phyloP scores from a whole-genome alignment of 495 filamentous ascomycete genomes.

The Penicillium diatomitis region DNA sequence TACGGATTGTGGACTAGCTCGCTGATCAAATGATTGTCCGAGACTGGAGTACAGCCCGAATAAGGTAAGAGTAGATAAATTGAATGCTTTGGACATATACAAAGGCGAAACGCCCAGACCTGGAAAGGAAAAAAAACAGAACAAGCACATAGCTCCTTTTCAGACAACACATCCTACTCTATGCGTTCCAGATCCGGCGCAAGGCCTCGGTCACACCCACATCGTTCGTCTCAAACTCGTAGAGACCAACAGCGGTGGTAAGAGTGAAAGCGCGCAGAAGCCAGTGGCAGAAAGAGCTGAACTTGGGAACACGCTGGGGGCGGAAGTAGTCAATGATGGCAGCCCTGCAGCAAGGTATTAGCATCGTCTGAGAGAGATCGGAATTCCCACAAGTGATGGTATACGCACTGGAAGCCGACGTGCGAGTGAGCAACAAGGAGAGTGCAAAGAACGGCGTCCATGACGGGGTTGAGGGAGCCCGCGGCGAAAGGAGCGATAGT shows the following conservation, averaged over 20 bases:
- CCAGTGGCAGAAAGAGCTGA: slow-evolving; percentile 59
- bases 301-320: slow-evolving; percentile 54
- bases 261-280: slow-evolving; percentile 67
- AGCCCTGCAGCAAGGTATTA: slow-evolving; percentile 37
- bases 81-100: slow-evolving; percentile 28
- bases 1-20: too few relatives aligned
- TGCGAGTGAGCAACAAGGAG: slow-evolving; percentile 84
- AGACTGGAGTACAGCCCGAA: not conserved
- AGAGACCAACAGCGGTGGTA: slow-evolving; percentile 76
- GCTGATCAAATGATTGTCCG: too few relatives aligned
- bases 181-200: slow-evolving; percentile 77
- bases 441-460: slow-evolving; percentile 78
- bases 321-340: slow-evolving; percentile 90
- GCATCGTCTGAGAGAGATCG: not conserved
- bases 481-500: slow-evolving; percentile 86
- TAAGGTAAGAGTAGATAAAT: slow-evolving; percentile 10
- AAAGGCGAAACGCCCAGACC: slow-evolving; percentile 28
- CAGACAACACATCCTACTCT: slow-evolving; percentile 14
- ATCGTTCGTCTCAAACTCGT: slow-evolving; percentile 99
- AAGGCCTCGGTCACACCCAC: slow-evolving; percentile 86
- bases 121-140: slow-evolving; percentile 22
- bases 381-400: too few relatives aligned
- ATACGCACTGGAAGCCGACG: slow-evolving; percentile 72
- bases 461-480: slow-evolving; percentile 78
- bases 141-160: slow-evolving; percentile 17